A percentile compares a stretch with the other conserved stretches of the same genome.
These are phyloP conservation scores for Apiospora kogelbergensis DNA, from an alignment of 2,329 filamentous ascomycete species.

Conservation along the genomic window DNA sequence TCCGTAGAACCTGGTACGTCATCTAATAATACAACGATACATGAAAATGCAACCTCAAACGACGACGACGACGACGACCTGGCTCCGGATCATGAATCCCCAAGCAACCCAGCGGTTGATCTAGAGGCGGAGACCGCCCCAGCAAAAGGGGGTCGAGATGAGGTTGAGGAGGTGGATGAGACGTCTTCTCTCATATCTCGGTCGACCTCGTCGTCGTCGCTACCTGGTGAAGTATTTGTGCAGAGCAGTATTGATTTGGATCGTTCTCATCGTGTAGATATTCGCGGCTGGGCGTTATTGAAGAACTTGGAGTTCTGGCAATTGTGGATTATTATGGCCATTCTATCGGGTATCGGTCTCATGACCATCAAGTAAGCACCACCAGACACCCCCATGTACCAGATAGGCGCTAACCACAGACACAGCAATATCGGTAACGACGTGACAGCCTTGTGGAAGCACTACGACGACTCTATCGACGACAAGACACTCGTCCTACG, in stretches of 20 bases:
- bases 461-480: slow-evolving; percentile 73
- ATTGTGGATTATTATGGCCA: slow-evolving; percentile 80
- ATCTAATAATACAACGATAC: slow-evolving; percentile 29
- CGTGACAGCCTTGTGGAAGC: slow-evolving; percentile 82
- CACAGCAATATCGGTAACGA: slow-evolving; percentile 90
- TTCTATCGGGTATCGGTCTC: slow-evolving; percentile 88
- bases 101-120: slow-evolving; percentile 21
- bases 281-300: slow-evolving; percentile 78
- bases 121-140: slow-evolving; percentile 18
- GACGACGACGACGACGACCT: slow-evolving; percentile 23
- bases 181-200: slow-evolving; percentile 78
- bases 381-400: not conserved
- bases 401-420: slow-evolving; percentile 27
- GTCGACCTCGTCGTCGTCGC: slow-evolving; percentile 48
- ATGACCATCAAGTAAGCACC: slow-evolving; percentile 95
- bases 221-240: slow-evolving; percentile 50
- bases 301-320: slow-evolving; percentile 83
- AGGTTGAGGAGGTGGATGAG: slow-evolving; percentile 59
- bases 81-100: slow-evolving; percentile 19
- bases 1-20: slow-evolving; percentile 68
- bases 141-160: slow-evolving; percentile 16
- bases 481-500: slow-evolving; percentile 74
- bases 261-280: slow-evolving; percentile 82
- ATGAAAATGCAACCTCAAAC: slow-evolving; percentile 26
- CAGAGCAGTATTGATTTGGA: slow-evolving; percentile 67